Conservation (phyloP, 805 yeast genomes). For the Monosporozyma aquatica region DNA sequence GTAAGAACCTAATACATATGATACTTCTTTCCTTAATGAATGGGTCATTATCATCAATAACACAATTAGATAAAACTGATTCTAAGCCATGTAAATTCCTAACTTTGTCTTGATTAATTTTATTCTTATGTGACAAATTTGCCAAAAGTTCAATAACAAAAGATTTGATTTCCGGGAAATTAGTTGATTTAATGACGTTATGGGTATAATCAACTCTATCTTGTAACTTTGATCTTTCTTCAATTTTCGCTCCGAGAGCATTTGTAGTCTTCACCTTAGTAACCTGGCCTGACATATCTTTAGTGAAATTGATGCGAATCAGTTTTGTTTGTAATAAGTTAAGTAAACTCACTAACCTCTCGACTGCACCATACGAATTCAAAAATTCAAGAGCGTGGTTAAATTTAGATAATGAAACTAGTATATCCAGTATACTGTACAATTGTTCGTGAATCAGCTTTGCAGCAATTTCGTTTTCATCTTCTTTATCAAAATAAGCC, state of each 20-base stretch:
- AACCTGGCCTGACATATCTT: constrained; percentile 18
- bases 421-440: constrained; percentile 27
- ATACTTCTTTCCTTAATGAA: constrained; percentile 78
- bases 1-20: constrained; percentile 60
- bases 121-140: constrained; percentile 42
- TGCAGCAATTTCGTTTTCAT: constrained; percentile 15
- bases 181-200: constrained; percentile 22
- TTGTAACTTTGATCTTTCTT: constrained; percentile 23
- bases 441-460: constrained; percentile 23
- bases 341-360: constrained; percentile 26
- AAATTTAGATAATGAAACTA: constrained; percentile 26
- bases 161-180: constrained; percentile 59
- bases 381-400: constrained; percentile 33
- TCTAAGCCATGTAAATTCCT: constrained; percentile 62
- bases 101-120: constrained; percentile 54
- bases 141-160: constrained; percentile 60
- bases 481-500: constrained; percentile 17
- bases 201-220: constrained; percentile 20
- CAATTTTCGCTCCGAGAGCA: constrained; percentile 19
- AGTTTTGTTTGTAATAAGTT: constrained; percentile 30
- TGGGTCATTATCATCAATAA: constrained; percentile 83
- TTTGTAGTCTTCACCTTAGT: constrained; percentile 17
- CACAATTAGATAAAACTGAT: constrained; percentile 67
- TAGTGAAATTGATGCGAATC: constrained; percentile 24
- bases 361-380: constrained; percentile 31